Conservation (phyloP, 139 green algal genomes). For the Raphidocelis subcapitata region DNA sequence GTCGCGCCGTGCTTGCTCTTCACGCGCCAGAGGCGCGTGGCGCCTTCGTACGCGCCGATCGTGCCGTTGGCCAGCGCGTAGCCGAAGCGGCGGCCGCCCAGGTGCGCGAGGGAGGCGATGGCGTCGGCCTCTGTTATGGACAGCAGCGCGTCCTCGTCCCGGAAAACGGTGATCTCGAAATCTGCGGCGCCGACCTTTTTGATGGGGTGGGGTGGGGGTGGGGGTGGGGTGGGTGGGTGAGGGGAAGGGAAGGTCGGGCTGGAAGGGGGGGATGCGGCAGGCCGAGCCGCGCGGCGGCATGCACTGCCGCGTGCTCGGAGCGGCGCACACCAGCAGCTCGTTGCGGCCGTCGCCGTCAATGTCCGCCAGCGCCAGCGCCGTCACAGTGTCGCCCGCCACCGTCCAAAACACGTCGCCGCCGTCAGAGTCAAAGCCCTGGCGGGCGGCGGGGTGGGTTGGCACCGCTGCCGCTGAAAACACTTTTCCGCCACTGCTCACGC, state of each 20-base stretch:
- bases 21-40: constrained; percentile 68
- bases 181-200: constrained; percentile 62
- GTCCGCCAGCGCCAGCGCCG: constrained; percentile 60
- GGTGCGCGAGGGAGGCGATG: constrained; percentile 44
- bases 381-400: constrained; percentile 68
- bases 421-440: constrained; percentile 51
- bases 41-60: constrained; percentile 64
- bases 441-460: neutral
- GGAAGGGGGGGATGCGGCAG: no score
- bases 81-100: constrained; percentile 36
- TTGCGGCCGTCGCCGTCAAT: constrained; percentile 50
- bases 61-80: constrained; percentile 80
- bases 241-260: no score
- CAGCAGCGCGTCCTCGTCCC: constrained; percentile 57
- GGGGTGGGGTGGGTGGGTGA: constrained; percentile 3
- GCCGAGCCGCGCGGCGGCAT: no score
- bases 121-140: constrained; percentile 65
- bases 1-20: constrained; percentile 69
- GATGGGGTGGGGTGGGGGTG: neutral
- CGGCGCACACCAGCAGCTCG: constrained; percentile 57
- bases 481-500: no score
- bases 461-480: no score
- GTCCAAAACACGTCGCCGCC: constrained; percentile 74
- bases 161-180: constrained; percentile 68
- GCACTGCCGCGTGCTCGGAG: no score